These are phyloP conservation scores for Oryza nivara DNA, from an alignment of 176 grass and related monocot genomes.

Conservation along the genomic window DNA sequence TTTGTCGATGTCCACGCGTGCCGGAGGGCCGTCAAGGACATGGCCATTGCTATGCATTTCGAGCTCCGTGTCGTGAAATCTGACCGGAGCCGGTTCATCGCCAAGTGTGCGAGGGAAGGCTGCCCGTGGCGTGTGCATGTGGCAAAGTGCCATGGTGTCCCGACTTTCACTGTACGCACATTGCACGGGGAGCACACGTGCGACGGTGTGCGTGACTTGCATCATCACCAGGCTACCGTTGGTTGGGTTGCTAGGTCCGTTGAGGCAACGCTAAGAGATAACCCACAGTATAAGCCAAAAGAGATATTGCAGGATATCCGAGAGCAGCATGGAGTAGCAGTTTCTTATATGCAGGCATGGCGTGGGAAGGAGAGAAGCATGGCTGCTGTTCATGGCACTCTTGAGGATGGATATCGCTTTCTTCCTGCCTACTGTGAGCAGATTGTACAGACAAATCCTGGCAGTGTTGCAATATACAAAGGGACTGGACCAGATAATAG, in stretches of 20 bases:
- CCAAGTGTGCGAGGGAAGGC: slow-evolving; percentile 83
- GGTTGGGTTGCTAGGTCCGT: slow-evolving; percentile 96
- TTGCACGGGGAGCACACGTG: slow-evolving; percentile 87
- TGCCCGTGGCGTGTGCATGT: slow-evolving; percentile 91
- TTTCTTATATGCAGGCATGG: slow-evolving; percentile 99
- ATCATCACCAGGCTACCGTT: slow-evolving; percentile 95
- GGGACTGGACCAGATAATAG: slow-evolving; percentile 70
- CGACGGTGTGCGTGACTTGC: slow-evolving; percentile 74
- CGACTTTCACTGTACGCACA: slow-evolving; percentile 83
- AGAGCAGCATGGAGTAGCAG: slow-evolving; percentile 92
- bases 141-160: slow-evolving; percentile 71
- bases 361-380: slow-evolving; percentile 98
- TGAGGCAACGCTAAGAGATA: slow-evolving; percentile 81
- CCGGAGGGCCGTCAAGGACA: slow-evolving; percentile 79
- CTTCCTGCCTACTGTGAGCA: slow-evolving; percentile 96
- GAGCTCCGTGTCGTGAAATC: slow-evolving; percentile 92
- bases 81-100: slow-evolving; percentile 89
- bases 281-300: slow-evolving; percentile 94
- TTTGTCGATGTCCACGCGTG: slow-evolving; percentile 83
- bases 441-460: slow-evolving; percentile 77
- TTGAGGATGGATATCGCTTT: slow-evolving; percentile 90
- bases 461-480: slow-evolving; percentile 75
- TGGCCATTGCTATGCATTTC: slow-evolving; percentile 93
- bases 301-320: slow-evolving; percentile 95
- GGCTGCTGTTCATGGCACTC: slow-evolving; percentile 90